Base-by-base conservation (phyloP, 257 asterid species). In the Prunella vulgaris region DNA sequence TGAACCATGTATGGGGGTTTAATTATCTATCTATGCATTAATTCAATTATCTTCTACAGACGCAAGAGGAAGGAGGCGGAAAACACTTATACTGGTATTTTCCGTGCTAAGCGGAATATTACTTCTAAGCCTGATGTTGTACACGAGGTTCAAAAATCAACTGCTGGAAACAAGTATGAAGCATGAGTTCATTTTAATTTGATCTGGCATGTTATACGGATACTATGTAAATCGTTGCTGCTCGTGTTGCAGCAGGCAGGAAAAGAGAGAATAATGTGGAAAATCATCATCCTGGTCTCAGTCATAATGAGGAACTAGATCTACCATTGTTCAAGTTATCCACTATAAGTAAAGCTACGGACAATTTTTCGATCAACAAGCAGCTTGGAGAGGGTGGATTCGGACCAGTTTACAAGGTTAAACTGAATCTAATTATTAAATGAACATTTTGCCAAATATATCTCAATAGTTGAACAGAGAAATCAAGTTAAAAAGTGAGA, bases 331-430 rank as follows among this genome's bases (percentile, higher is more conserved):
- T 59, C 24, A 62, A 66, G 28, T 60, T 77, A 8, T 27, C 61
- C 65, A 51, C 32, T 10, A 27, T 77, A 52, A 9, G 4, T 9
- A 68, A 42, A 61, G 81, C 74, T 59, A 77, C 81, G 15, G 68
- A 72, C 56, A 49, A 60, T 63, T 77, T 77, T 28, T 72, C 81
- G 0, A 5, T 14, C 40, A 13, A 18, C n/a, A 77, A 79, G 18
- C 38, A 52, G 49, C 63, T 75, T 28, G 78, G 78, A 25, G 30
- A 74, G 66, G 74, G 78, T n/a, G 78, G 87, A 5, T 82, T 79
- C 37, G 86, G 86, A 57, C 69, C 76, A 32, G 82, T 82, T 40
- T 80, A 77, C 70, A 61, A 38, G 87, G 87, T 83, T 77, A 38
- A 10, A 7, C 12, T 25, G 14, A 10, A 4, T 13, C n/a, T 21